Percentiles rank a stretch among this genome's conserved stretches.
phyloP scores from a whole-genome alignment of 345 rosid genomes.

The Isatis tinctoria region DNA sequence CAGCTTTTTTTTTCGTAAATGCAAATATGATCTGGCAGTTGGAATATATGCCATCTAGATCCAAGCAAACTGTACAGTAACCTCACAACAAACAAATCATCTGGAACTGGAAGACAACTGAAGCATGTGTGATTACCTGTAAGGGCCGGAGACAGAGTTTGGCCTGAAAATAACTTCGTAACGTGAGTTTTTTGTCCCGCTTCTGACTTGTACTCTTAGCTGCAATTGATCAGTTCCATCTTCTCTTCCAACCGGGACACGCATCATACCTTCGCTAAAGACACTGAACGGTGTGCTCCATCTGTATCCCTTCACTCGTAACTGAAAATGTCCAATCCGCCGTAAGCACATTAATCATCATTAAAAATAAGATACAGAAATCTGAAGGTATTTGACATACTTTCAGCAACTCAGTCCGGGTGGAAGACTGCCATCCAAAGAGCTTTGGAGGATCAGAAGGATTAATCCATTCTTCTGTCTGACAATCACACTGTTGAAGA shows the following conservation, averaged over 20 bases:
- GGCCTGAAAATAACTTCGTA: constrained; percentile 91
- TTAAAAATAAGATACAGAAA: neutral
- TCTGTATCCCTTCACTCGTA: constrained; percentile 66
- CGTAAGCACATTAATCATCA: constrained; percentile 9
- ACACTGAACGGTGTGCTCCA: constrained; percentile 94
- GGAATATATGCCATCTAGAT: neutral
- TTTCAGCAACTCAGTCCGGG: constrained; percentile 67
- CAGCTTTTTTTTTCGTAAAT: neutral
- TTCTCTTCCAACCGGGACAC: constrained; percentile 56
- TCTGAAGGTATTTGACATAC: constrained; percentile 36
- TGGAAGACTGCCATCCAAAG: constrained; percentile 72
- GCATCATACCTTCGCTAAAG: constrained; percentile 70
- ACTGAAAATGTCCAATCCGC: constrained; percentile 38
- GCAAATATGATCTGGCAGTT: constrained; percentile 14
- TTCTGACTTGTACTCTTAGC: constrained; percentile 76
- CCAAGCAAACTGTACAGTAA: constrained; percentile 4
- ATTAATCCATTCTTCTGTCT: constrained; percentile 69
- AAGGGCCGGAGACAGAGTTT: constrained; percentile 74
- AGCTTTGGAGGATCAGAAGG: constrained; percentile 84
- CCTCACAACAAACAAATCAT: constrained; percentile 4
- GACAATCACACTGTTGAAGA: constrained; percentile 85
- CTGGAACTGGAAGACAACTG: constrained; percentile 9
- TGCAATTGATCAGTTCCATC: constrained; percentile 51
- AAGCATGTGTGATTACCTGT: constrained; percentile 57
- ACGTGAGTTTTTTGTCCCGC: constrained; percentile 85